Base-by-base conservation (phyloP, 352 stramenopile genomes). In the Phytopythium kandeliae region DNA sequence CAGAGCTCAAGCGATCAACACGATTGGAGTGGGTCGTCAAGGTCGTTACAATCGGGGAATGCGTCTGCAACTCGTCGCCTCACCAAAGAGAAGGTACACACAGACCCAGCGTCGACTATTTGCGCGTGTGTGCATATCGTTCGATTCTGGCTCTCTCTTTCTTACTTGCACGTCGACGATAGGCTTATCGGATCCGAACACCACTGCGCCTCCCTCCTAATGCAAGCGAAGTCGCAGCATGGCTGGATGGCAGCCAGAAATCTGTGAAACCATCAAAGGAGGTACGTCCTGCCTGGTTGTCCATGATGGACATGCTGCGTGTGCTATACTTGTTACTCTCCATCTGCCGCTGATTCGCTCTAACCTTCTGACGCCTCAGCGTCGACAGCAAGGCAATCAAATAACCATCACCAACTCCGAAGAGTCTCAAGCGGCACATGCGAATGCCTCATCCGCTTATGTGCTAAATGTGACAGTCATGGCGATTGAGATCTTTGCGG, bases 391-490 rank as follows among this genome's bases (percentile, higher is more conserved):
- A 45, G 5, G 30, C 5, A 9, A 19, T 41, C 33, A 11, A 40
- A n/a, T n/a, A 17, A n/a, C 11, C 3, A 15, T 5, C 19, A 51
- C 26, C 15, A 30, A 30, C 21, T 51, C 45, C 31, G 47, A 21
- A 42, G 34, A 44, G 11, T 53, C 47, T 6, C 47, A 53, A 16
- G 24, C 25, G n/a, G 31, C 15, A 13, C 33, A 19, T 6, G 15
- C 21, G 6, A 44, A 54, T 34, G 57, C 43, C 1, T 64, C 65
- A 1, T 63, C 54, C 22, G 52, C 65, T 0, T 63, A 68, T 17
- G 60, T 71, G 22, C 87, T 79, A 4, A 93, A 92, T 55, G 48
- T 96, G 13, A 95, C 85, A 3, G 61, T 89, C 24, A 42, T 96
- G 19, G 92, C 83, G 9, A 54, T 96, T 25, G 86, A 96, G 50